Percentiles rank a stretch among this genome's conserved stretches.
These are phyloP conservation scores for Striga hermonthica DNA, from an alignment of 305 asterid species.

Conservation along the genomic window DNA sequence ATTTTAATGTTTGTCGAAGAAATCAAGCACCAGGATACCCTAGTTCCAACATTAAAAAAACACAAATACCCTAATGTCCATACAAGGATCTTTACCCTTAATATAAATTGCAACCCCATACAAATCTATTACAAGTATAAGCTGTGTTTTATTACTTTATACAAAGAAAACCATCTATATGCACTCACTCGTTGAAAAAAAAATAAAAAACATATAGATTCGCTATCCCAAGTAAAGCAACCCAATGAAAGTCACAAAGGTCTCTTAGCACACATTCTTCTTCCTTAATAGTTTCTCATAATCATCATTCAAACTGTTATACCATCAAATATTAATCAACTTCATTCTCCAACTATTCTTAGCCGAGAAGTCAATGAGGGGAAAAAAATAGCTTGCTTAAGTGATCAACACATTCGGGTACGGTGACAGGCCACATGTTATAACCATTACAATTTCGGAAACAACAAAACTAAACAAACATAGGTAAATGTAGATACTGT, in stretches of 20 bases:
- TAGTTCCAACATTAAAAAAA: too few species aligned
- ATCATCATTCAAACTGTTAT: neutral
- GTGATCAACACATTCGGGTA: neutral
- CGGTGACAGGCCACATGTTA: neutral
- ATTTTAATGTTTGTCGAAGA: too few species aligned
- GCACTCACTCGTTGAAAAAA: neutral
- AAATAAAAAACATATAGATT: neutral
- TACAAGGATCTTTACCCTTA: too few species aligned
- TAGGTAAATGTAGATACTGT: neutral
- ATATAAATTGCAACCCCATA: too few species aligned
- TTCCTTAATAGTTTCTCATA: conserved; percentile 22
- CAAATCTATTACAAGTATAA: neutral
- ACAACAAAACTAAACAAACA: neutral
- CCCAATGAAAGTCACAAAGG: neutral
- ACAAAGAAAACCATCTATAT: neutral
- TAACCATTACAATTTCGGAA: neutral
- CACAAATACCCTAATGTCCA: too few species aligned
- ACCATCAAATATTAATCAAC: neutral
- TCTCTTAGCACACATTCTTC: conserved; percentile 10
- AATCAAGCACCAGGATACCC: too few species aligned
- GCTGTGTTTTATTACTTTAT: neutral
- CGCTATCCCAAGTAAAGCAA: neutral
- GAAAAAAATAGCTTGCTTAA: neutral
- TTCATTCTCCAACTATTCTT: neutral
- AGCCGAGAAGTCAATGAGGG: neutral